Evolutionary conservation across 2,329 filamentous ascomycete species (phyloP), one percentile per base, ranked within the genome.

Genomic region (Talaromyces albobiverticillius): DNA sequence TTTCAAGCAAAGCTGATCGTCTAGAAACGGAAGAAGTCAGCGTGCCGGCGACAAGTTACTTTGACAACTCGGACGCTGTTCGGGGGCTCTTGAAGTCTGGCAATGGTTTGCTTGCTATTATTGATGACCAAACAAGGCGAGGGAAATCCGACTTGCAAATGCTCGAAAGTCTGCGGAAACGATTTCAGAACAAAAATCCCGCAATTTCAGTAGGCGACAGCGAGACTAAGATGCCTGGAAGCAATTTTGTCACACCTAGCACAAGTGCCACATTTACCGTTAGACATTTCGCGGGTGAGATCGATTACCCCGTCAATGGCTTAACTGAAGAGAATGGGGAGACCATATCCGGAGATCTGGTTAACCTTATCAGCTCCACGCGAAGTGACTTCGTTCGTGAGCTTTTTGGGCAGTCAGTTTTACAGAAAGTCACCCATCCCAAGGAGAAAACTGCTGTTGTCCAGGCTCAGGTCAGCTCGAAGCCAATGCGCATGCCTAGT

Each of bases 261-360:
- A 81, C 83, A 0, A 80, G 88, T 0, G 87, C 90, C 4, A 82
- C 83, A 9, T 99, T 99, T 74, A 92, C 91, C 0, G 86, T 99
- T 54, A 91, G 89, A 71, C 94, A 99, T 71, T 99, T 95, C 71
- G 93, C 93, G 36, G 94, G 94, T 48, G 94, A 97, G 68, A 90
- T 99, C 4, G 94, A 99, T 57, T 99, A 99, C 67, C 86, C 90
- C 2, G 82, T 95, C 57, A 87, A 87, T 62, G 90, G 90, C 4
- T 77, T 99, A 20, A 82, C 97, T 2, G 94, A 99, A 71, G 92
- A 96, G 73, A 99, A 99, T 61, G 90, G 92, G 51, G 94, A 99
- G 69, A 85, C 96, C 58, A 94, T 99, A 59, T 96, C 92, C 3
- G 93, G 91, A 23, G 94, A 99, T 71, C 77, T 99, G 63, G 90